These are phyloP conservation scores for Zymoseptoria tritici DNA, from an alignment of 2,329 filamentous ascomycete species.

Conservation along the genomic window DNA sequence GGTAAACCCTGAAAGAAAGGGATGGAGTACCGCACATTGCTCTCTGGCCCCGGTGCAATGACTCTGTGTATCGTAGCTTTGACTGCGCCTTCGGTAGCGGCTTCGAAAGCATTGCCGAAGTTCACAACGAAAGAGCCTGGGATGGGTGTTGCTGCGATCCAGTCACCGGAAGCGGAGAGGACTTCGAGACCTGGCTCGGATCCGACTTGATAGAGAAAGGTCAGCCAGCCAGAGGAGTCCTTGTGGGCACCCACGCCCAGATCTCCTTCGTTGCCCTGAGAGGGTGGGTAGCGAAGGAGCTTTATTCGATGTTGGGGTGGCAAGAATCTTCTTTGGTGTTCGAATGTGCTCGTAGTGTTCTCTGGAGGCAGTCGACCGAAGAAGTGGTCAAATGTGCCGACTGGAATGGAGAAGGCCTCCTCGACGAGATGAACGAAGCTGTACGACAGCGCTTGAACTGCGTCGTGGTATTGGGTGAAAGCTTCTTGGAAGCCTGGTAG, in stretches of 20 bases:
- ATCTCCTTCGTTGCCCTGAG: constrained; percentile 3
- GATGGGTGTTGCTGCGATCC: constrained; percentile 46
- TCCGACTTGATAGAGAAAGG: constrained; percentile 55
- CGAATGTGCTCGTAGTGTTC: neutral
- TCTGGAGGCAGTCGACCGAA: constrained; percentile 33
- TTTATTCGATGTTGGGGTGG: constrained; percentile 52
- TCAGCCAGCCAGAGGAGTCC: constrained; percentile 58
- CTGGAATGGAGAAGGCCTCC: constrained; percentile 45
- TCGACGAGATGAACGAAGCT: constrained; percentile 52
- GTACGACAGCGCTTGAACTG: constrained; percentile 45
- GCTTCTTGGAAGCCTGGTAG: constrained; percentile 29
- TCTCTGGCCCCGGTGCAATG: constrained; percentile 14
- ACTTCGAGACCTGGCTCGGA: constrained; percentile 47
- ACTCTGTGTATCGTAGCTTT: constrained; percentile 45
- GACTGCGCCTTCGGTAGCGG: constrained; percentile 48
- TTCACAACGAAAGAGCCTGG: constrained; percentile 50
- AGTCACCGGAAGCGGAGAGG: constrained; percentile 41
- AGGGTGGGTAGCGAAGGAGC: constrained; percentile 47
- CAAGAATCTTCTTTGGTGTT: constrained; percentile 12
- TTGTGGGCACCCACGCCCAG: constrained; percentile 58
- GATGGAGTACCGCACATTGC: constrained; percentile 27
- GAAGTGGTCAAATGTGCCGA: constrained; percentile 42
- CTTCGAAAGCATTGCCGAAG: constrained; percentile 53
- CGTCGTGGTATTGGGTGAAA: constrained; percentile 41
- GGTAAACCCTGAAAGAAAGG: constrained; percentile 35